Evolutionary conservation across 1,284 basidiomycete genomes (phyloP).

Genomic region (Coriolopsis trogii): DNA sequence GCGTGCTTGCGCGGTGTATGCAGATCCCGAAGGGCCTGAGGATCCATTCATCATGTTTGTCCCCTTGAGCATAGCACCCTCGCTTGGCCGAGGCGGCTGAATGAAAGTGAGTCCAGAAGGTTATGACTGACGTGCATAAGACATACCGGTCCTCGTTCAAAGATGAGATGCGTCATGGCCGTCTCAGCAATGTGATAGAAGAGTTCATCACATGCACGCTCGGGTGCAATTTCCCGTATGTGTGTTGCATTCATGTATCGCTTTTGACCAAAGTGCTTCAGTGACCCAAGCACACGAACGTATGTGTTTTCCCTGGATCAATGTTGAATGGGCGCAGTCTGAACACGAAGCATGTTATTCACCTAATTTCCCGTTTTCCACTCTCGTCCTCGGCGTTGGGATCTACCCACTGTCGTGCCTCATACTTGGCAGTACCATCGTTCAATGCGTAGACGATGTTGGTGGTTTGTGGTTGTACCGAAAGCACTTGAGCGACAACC

Average conservation of each 20-base stretch:
- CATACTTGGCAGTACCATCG: constrained; percentile 89
- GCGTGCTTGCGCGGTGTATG: constrained; percentile 35
- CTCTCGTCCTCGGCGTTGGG: constrained; percentile 55
- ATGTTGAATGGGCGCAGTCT: not conserved
- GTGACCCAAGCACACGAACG: constrained; percentile 86
- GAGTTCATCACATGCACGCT: constrained; percentile 51
- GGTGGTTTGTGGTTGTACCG: constrained; percentile 74
- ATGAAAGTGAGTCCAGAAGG: constrained; percentile 2
- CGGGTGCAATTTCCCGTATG: constrained; percentile 18
- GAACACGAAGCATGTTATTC: constrained; percentile 7
- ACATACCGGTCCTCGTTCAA: constrained; percentile 43
- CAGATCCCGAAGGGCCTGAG: constrained; percentile 25
- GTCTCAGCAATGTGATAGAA: constrained; percentile 78
- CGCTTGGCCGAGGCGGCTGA: constrained; percentile 34
- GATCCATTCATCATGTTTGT: not conserved
- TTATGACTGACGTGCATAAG: not conserved
- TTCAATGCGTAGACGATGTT: constrained; percentile 84
- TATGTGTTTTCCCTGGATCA: constrained; percentile 70
- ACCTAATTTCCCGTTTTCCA: constrained; percentile 53
- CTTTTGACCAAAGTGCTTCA: constrained; percentile 87
- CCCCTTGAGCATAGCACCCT: constrained; percentile 17
- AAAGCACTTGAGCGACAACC: constrained; percentile 82
- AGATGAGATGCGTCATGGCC: constrained; percentile 48
- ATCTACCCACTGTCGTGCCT: constrained; percentile 90
- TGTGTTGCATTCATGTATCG: constrained; percentile 82